Evolutionary conservation across 139 green algal genomes (phyloP).

Genomic region (Desmodesmus armatus): DNA sequence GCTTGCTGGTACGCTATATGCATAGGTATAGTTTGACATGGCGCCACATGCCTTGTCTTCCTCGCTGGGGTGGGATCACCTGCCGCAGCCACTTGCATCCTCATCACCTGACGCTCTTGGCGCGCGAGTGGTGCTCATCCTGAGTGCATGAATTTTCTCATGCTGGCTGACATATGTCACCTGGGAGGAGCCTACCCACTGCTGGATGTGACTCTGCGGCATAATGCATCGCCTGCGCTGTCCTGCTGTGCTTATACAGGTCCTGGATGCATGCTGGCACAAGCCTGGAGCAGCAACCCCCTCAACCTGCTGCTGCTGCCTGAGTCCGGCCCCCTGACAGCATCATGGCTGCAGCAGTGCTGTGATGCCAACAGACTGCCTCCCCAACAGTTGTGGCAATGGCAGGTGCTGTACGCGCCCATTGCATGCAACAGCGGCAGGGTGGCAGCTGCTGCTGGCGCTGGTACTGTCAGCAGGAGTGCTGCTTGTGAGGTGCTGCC

Average conservation of each 20-base stretch:
- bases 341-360: slow-evolving; percentile 14
- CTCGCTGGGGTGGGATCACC: too few relatives aligned
- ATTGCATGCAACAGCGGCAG: background rate
- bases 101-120: too few relatives aligned
- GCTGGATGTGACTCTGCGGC: too few relatives aligned
- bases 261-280: background rate
- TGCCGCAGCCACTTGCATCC: too few relatives aligned
- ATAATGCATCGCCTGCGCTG: too few relatives aligned
- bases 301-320: slow-evolving; percentile 32
- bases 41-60: too few relatives aligned
- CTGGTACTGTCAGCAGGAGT: background rate
- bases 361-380: slow-evolving; percentile 30
- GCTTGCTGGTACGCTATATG: too few relatives aligned
- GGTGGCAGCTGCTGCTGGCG: background rate
- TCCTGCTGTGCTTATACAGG: background rate
- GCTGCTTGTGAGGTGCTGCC: background rate
- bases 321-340: slow-evolving; percentile 16
- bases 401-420: slow-evolving; percentile 22
- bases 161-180: too few relatives aligned
- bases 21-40: too few relatives aligned
- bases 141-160: too few relatives aligned
- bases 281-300: background rate
- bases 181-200: too few relatives aligned
- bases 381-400: background rate
- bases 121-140: too few relatives aligned